Conservation (phyloP, 164 flowering plant species). For the Liriodendron chinense region DNA sequence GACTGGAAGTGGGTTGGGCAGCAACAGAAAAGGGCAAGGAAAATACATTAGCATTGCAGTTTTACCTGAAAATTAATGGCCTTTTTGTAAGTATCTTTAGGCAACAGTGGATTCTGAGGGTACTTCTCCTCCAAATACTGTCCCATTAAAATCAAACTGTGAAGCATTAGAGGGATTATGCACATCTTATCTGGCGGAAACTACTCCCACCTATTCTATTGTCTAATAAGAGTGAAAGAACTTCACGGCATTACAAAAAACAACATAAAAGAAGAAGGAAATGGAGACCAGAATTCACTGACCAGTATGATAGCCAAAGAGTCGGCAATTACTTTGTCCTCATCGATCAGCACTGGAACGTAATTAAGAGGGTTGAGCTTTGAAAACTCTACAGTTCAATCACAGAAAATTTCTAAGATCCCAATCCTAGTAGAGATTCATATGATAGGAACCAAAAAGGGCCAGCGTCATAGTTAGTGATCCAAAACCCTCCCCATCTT, state of each 20-base stretch:
- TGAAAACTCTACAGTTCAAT: constrained; percentile 43
- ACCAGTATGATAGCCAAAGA: constrained; percentile 87
- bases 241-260: neutral
- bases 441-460: no score
- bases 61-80: constrained; percentile 77
- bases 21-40: neutral
- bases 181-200: neutral
- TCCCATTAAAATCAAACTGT: neutral
- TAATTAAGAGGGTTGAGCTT: constrained; percentile 72
- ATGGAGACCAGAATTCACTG: constrained; percentile 4
- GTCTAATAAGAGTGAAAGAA: neutral
- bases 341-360: constrained; percentile 83
- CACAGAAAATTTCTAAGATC: neutral
- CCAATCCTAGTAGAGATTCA: neutral
- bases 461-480: no score
- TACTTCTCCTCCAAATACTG: constrained; percentile 77
- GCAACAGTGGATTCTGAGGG: constrained; percentile 75
- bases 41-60: neutral
- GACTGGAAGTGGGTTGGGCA: neutral
- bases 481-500: no score
- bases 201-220: neutral
- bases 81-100: constrained; percentile 57
- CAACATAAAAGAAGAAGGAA: neutral
- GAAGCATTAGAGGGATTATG: neutral
- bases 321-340: constrained; percentile 58